Percentiles rank a stretch among this genome's conserved stretches.
Conservation (phyloP, 805 yeast genomes). For the Peterozyma toletana region DNA sequence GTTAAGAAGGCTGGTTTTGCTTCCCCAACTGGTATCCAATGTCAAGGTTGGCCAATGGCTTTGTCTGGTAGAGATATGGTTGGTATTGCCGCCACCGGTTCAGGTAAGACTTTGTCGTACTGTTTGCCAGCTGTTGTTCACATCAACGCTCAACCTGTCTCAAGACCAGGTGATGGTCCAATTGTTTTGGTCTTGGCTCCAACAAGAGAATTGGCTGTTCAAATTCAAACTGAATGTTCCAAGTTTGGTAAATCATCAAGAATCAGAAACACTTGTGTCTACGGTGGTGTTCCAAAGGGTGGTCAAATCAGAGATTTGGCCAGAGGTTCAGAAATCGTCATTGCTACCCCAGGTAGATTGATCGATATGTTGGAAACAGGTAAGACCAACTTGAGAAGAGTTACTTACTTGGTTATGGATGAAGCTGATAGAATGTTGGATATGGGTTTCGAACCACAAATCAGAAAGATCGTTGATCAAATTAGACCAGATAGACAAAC, state of each 20-base stretch:
- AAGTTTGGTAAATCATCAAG: constrained; percentile 89
- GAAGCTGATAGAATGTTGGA: constrained; percentile 99
- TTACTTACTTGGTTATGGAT: constrained; percentile 93
- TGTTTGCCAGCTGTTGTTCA: constrained; percentile 96
- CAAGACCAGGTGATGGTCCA: constrained; percentile 95
- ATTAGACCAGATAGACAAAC: constrained; percentile 99
- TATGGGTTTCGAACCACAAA: constrained; percentile 99
- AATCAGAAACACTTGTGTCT: constrained; percentile 94
- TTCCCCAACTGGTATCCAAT: constrained; percentile 92
- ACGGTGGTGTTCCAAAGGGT: constrained; percentile 99
- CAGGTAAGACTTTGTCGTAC: constrained; percentile 96
- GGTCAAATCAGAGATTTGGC: constrained; percentile 94
- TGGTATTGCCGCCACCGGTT: constrained; percentile 98
- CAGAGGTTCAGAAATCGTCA: constrained; percentile 91
- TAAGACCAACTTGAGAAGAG: constrained; percentile 92
- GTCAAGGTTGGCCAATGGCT: constrained; percentile 99
- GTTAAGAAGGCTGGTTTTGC: constrained; percentile 90
- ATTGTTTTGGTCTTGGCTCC: constrained; percentile 94
- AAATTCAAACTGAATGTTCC: constrained; percentile 92
- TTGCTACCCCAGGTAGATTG: constrained; percentile 99
- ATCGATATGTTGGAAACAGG: constrained; percentile 95
- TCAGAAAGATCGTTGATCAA: constrained; percentile 91
- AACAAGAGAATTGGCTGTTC: constrained; percentile 98
- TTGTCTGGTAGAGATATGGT: constrained; percentile 97
- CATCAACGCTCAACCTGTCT: constrained; percentile 94